phyloP scores from a whole-genome alignment of 768 basidiomycete species.

The Hygrophorus pudorinus region DNA sequence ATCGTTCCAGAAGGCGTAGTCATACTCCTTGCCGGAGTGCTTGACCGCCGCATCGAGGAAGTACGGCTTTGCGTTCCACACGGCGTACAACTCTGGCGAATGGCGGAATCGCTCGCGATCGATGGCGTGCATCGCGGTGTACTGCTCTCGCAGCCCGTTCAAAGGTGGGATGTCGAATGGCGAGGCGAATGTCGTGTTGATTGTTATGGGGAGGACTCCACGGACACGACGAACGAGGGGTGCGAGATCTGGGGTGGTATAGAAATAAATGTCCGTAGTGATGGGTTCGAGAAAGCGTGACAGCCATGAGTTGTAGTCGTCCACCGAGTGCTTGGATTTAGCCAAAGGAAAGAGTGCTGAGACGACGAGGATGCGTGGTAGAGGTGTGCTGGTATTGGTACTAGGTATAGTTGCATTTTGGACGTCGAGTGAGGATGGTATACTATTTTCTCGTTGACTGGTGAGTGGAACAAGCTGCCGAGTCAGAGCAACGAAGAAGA shows the following conservation, averaged over 20 bases:
- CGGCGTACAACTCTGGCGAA: constrained; percentile 40
- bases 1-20: constrained; percentile 52
- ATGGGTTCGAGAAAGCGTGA: constrained; percentile 31
- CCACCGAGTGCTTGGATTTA: constrained; percentile 37
- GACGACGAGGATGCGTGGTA: constrained; percentile 35
- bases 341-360: constrained; percentile 44
- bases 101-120: constrained; percentile 36
- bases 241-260: constrained; percentile 31
- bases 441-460: too few species aligned
- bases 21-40: constrained; percentile 25
- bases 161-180: constrained; percentile 42
- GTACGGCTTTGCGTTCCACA: constrained; percentile 48
- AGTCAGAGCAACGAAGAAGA: too few species aligned
- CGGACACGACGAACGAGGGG: constrained; percentile 21
- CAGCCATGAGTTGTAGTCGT: constrained; percentile 24
- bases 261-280: constrained; percentile 46
- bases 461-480: too few species aligned
- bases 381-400: too few species aligned
- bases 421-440: too few species aligned
- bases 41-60: constrained; percentile 33
- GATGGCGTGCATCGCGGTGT: constrained; percentile 30
- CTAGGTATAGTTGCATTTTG: too few species aligned
- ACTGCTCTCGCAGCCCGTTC: constrained; percentile 19
- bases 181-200: constrained; percentile 35
- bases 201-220: constrained; percentile 23